Base-by-base conservation (phyloP, 2,329 filamentous ascomycete genomes). In the Immersiporthe knoxdaviesiana region DNA sequence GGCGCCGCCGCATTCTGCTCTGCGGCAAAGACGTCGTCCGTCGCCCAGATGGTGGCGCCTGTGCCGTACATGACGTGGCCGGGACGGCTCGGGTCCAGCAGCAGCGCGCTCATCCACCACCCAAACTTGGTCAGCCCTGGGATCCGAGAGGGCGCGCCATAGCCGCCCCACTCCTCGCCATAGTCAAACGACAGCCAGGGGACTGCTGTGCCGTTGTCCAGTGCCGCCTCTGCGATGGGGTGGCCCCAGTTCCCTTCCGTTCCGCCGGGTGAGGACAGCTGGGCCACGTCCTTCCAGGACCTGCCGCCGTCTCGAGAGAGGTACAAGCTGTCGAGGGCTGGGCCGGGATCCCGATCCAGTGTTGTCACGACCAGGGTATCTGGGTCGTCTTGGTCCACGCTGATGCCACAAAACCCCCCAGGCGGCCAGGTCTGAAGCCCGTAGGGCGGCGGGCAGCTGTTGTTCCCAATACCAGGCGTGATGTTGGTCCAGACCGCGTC, bases 81-180 rank as follows among this genome's bases (percentile, higher is more conserved):
- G 0, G 66, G 60, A 2, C 32, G 44, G 12, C 18, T 27, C 10
- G 66, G 66, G 18, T 67, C 66, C 37, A 67, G 27, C 16, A 67
- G 66, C 32, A 67, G 37, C 2, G 66, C 66, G 16, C 59, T 67
- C 66, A 67, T 67, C 66, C 66, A 67, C 66, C 66, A 67, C 6
- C 66, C 66, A 50, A 67, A 56, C 50, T 67, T 67, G 1, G 66
- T 56, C 47, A 67, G 66, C 18, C 66, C 59, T 11, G 56, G 41
- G 30, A 67, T 35, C n/a, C 59, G 66, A 3, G 59, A 63, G 2
- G 66, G 59, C 10, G 66, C 66, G 1, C 66, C 66, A 18, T 67
- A 67, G 2, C 66, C 66, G 7, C 47, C 59, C 66, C 66, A 67
- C 11, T 67, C 14, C n/a, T 18, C 24, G 24, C 59, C 50, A 60